Conservation (phyloP, 1,139 yeast species). For the Candida sanyaensis region DNA sequence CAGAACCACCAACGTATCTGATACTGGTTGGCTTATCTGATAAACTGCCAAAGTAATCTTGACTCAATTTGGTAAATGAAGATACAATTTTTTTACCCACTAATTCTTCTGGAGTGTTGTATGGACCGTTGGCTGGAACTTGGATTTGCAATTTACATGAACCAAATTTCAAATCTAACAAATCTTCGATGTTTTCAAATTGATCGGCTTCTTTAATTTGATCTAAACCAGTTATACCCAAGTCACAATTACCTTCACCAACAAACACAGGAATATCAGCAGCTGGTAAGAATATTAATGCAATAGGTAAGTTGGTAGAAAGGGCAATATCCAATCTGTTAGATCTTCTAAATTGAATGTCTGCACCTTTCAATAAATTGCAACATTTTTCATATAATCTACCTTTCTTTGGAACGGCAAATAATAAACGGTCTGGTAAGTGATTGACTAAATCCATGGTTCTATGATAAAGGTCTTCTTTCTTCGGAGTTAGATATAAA, state of each 20-base stretch:
- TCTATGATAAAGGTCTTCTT: not conserved
- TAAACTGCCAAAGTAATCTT: constrained; percentile 70
- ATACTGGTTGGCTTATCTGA: constrained; percentile 73
- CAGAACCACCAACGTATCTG: constrained; percentile 95
- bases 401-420: constrained; percentile 98
- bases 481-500: not conserved
- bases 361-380: constrained; percentile 80
- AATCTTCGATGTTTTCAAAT: constrained; percentile 68
- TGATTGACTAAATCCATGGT: constrained; percentile 94
- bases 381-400: constrained; percentile 90
- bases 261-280: constrained; percentile 97
- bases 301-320: constrained; percentile 88
- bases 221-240: constrained; percentile 96
- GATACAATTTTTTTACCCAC: constrained; percentile 93
- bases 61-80: constrained; percentile 78
- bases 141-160: constrained; percentile 90
- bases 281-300: constrained; percentile 92
- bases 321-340: constrained; percentile 92
- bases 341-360: constrained; percentile 87
- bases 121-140: constrained; percentile 80
- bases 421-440: constrained; percentile 84
- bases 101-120: constrained; percentile 64
- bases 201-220: constrained; percentile 81
- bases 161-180: constrained; percentile 85
- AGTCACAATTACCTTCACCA: constrained; percentile 95